Conservation (phyloP, 164 flowering plant genomes). For the Magnolia sinica region DNA sequence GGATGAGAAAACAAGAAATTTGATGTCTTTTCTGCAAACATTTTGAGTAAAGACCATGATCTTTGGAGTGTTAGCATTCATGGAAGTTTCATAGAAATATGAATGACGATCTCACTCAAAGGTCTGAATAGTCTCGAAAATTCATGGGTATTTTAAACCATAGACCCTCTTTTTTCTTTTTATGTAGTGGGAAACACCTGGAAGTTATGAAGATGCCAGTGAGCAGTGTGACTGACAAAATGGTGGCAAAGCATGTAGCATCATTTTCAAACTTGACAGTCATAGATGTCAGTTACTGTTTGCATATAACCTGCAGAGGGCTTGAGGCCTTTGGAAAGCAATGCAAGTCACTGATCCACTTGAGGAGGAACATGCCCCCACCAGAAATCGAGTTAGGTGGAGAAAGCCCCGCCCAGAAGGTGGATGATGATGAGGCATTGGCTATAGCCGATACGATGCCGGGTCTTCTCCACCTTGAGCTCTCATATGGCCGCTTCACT, state of each 20-base stretch:
- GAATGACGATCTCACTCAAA: no score
- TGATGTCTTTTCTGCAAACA: neutral
- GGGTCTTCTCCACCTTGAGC: slow-evolving; percentile 55
- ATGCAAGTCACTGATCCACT: slow-evolving; percentile 40
- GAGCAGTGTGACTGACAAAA: slow-evolving; percentile 47
- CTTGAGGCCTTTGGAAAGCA: slow-evolving; percentile 55
- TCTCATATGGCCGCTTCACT: slow-evolving; percentile 46
- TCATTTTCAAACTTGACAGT: slow-evolving; percentile 37
- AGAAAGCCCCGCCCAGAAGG: neutral
- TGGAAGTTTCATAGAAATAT: neutral
- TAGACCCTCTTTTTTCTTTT: neutral
- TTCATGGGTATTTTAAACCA: no score
- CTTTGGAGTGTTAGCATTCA: neutral
- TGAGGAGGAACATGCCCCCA: slow-evolving; percentile 64
- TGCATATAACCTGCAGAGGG: slow-evolving; percentile 37
- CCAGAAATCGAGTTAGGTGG: slow-evolving; percentile 19
- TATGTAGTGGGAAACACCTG: slow-evolving; percentile 55
- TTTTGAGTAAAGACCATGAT: neutral
- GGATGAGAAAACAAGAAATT: neutral
- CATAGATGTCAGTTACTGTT: slow-evolving; percentile 62
- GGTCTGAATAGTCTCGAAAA: no score
- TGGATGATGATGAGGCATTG: slow-evolving; percentile 60
- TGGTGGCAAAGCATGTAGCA: slow-evolving; percentile 46
- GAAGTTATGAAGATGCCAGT: slow-evolving; percentile 46
- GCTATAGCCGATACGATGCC: slow-evolving; percentile 79